Evolutionary conservation across 495 filamentous ascomycete genomes (phyloP), one percentile per base, ranked within the genome.

Genomic region (Annulohypoxylon maeteangense): DNA sequence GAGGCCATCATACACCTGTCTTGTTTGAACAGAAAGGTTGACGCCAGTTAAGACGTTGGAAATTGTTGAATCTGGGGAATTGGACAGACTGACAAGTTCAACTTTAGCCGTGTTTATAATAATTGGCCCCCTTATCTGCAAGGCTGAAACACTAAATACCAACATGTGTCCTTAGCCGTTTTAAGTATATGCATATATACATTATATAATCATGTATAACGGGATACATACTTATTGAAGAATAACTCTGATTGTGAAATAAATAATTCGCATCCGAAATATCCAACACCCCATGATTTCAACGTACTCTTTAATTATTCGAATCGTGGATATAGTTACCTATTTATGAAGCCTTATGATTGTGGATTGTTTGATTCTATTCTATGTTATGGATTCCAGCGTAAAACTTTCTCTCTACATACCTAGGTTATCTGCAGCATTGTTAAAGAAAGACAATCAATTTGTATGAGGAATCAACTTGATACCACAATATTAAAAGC

Each of bases 141-240:
- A 74, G 71, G 71, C 74, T 74, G 74, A 74, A 76, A 76, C 71
- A 68, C 7, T 22, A 10, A 44, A 16, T 22, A 57, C 32, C 44
- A 62, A 45, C 25, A 63, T 42, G 50, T 25, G 22, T 22, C 34
- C n/a, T 54, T 62, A 51, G 1, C 63, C 50, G 50, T 54, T 54
- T 54, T 54, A 34, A 16, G 14, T 32, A 0, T 54, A 54, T 54
- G 50, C 50, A 34, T 32, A 7, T 54, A 54, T 54, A 20, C 27
- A 10, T 54, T 10, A 16, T 32, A 27, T 32, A 5, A n/a, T 51
- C 1, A 27, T n/a, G 12, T 27, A 51, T 51, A 25, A 48, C 3
- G 0, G 0, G 4, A 48, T 48, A 48, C 14, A 27, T 11, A 7
- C 3, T 25, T 4, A 47, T 48, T 48, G 7, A 12, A 48, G 20